Conservation (phyloP, 2,329 filamentous ascomycete species). For the Talaromyces pinophilus region DNA sequence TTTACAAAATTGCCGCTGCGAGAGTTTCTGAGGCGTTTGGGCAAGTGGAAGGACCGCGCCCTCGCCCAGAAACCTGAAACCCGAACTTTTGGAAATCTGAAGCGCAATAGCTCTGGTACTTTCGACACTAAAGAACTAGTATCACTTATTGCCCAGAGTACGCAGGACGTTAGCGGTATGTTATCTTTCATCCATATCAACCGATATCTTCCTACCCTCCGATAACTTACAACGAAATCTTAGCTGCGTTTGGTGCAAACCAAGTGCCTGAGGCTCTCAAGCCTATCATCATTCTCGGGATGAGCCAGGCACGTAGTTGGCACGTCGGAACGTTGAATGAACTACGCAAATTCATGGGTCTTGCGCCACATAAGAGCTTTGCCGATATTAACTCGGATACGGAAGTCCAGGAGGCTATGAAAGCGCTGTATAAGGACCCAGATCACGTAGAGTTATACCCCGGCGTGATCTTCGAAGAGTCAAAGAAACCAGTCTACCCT, state of each 20-base stretch:
- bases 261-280: slow-evolving; percentile 74
- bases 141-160: too few relatives aligned
- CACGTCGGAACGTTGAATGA: slow-evolving; percentile 78
- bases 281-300: slow-evolving; percentile 76
- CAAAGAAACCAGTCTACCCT: slow-evolving; percentile 68
- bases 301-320: slow-evolving; percentile 75
- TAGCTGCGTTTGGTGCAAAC: too few relatives aligned
- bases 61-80: too few relatives aligned
- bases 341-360: slow-evolving; percentile 77
- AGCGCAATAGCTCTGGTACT: too few relatives aligned
- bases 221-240: too few relatives aligned
- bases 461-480: slow-evolving; percentile 73
- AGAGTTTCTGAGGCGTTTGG: too few relatives aligned
- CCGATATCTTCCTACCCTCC: too few relatives aligned
- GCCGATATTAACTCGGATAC: slow-evolving; percentile 82
- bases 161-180: too few relatives aligned
- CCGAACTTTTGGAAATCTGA: too few relatives aligned
- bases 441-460: slow-evolving; percentile 81
- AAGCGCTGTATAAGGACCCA: slow-evolving; percentile 67
- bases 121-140: too few relatives aligned
- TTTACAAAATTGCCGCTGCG: slow-evolving; percentile 46
- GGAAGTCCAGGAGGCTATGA: slow-evolving; percentile 65
- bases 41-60: too few relatives aligned
- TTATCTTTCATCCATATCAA: too few relatives aligned
- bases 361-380: slow-evolving; percentile 74